A percentile compares a stretch with the other conserved stretches of the same genome.
These are phyloP conservation scores for Eragrostis tef DNA, from an alignment of 202 grass and related monocot species.

Conservation along the genomic window DNA sequence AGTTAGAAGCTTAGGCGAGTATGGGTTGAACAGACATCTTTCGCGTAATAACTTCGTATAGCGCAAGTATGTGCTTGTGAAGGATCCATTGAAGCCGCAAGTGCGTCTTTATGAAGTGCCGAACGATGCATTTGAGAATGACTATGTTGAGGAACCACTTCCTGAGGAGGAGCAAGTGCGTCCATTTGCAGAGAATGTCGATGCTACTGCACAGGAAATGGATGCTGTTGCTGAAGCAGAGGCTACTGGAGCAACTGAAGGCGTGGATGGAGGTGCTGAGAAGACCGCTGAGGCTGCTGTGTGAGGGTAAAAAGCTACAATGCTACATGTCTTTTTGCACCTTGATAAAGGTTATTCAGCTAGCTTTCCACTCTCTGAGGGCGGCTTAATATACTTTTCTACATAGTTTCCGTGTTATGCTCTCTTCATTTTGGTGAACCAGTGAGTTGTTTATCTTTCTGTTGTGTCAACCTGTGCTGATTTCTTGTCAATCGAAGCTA, in stretches of 20 bases:
- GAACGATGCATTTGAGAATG: slow-evolving; percentile 90
- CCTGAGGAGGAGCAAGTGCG: slow-evolving; percentile 95
- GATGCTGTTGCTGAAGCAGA: slow-evolving; percentile 60
- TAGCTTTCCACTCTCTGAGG: neutral
- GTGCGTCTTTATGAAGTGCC: slow-evolving; percentile 91
- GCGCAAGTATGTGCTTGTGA: slow-evolving; percentile 96
- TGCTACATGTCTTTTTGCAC: neutral
- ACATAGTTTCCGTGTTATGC: neutral
- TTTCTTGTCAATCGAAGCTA: neutral
- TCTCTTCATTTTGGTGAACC: neutral
- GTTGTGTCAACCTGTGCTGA: neutral
- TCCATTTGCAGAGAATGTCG: slow-evolving; percentile 47
- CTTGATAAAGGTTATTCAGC: neutral
- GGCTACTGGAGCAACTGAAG: slow-evolving; percentile 37
- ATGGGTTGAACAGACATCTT: neutral
- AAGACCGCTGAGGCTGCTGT: slow-evolving; percentile 44
- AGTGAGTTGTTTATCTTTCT: slow-evolving; percentile 6
- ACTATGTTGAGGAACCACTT: slow-evolving; percentile 95
- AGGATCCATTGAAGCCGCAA: slow-evolving; percentile 89
- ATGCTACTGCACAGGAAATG: slow-evolving; percentile 59
- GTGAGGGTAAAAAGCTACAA: slow-evolving; percentile 50
- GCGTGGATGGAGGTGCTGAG: slow-evolving; percentile 22
- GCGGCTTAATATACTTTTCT: slow-evolving; percentile 5
- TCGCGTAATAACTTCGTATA: too few relatives aligned
- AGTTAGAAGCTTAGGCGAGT: neutral